These are phyloP conservation scores for Cercophora sp. DNA, from an alignment of 495 filamentous ascomycete genomes.

Conservation along the genomic window DNA sequence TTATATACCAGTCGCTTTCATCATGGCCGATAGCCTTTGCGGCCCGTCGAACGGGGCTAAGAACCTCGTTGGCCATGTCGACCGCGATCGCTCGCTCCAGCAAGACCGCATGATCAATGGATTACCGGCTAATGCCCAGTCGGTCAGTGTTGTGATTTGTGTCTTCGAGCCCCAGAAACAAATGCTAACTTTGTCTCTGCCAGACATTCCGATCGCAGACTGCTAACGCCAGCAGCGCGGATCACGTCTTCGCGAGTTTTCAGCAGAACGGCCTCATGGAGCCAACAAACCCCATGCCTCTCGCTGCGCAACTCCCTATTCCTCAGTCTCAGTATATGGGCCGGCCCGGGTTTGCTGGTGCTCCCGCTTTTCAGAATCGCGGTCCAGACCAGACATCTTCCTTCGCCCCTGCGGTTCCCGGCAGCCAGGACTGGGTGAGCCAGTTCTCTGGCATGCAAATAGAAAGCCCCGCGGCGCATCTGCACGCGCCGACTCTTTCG, in stretches of 20 bases:
- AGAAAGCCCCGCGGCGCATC: background rate
- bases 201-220: conserved; percentile 32
- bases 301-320: conserved; percentile 12
- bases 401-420: no score
- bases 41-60: conserved; percentile 87
- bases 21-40: conserved; percentile 81
- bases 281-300: no score
- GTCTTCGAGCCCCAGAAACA: no score
- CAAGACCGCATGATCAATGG: conserved; percentile 60
- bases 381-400: no score
- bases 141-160: conserved; percentile 20
- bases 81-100: conserved; percentile 74
- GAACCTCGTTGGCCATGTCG: conserved; percentile 75
- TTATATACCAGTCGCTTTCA: no score
- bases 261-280: conserved; percentile 22
- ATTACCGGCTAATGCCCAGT: conserved; percentile 17
- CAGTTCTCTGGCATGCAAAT: conserved; percentile 28
- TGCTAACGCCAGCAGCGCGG: conserved; percentile 10
- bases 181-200: background rate
- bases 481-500: conserved; percentile 1
- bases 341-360: background rate
- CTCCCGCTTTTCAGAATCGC: no score
- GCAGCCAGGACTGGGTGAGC: conserved; percentile 21
- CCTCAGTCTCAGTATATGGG: conserved; percentile 3
- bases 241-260: conserved; percentile 20